Evolutionary conservation across 2,329 filamentous ascomycete species (phyloP).

Genomic region (Curvularia lunata): DNA sequence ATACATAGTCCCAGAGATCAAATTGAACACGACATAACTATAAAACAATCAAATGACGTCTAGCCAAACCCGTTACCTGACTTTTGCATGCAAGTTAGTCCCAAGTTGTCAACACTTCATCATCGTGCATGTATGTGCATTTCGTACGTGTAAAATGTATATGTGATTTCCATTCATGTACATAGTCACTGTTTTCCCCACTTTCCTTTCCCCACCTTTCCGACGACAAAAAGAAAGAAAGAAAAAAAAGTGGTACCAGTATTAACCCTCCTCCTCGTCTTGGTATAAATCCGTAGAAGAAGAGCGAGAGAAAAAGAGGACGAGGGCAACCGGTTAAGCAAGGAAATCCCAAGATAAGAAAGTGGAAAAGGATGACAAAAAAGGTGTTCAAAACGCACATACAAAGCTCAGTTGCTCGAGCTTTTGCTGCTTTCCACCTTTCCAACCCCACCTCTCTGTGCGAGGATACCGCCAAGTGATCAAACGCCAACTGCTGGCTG

Average conservation of each 20-base stretch:
- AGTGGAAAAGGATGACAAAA: not conserved
- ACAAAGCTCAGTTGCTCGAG: not conserved
- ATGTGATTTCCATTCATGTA: conserved; percentile 1
- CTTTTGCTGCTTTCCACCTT: not conserved
- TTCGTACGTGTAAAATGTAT: not conserved
- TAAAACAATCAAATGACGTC: not conserved
- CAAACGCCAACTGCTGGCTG: conserved; percentile 7
- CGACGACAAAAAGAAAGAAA: not conserved
- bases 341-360: not conserved
- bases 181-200: not conserved
- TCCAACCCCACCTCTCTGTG: not conserved
- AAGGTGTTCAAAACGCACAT: not conserved
- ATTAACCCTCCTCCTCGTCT: not conserved
- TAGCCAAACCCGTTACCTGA: not conserved
- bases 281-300: not conserved
- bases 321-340: not conserved
- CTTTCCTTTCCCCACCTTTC: not conserved
- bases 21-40: not conserved
- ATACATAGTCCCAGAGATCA: not conserved
- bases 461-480: not conserved
- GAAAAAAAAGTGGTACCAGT: not conserved
- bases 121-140: not conserved
- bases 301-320: not conserved
- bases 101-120: not conserved
- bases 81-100: not conserved